phyloP scores from a whole-genome alignment of 108 stramenopile species.

The Conticribra guillardii region DNA sequence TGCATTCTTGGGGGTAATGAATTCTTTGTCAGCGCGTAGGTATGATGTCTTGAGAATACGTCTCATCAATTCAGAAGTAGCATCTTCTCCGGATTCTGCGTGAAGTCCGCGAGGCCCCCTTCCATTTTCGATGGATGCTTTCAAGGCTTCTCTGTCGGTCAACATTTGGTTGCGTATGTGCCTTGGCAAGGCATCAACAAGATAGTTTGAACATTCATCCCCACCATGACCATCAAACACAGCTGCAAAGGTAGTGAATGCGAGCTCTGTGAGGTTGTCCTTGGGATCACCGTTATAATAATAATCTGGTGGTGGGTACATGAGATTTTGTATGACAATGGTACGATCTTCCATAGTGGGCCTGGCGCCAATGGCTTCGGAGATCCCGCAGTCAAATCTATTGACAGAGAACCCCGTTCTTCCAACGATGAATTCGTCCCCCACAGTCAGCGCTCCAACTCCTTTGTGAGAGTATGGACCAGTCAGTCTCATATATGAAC shows the following conservation, averaged over 20 bases:
- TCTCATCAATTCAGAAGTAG: slow-evolving; percentile 88
- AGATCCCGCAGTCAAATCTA: slow-evolving; percentile 96
- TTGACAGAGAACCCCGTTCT: slow-evolving; percentile 97
- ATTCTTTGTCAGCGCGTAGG: slow-evolving; percentile 91
- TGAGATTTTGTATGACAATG: slow-evolving; percentile 82
- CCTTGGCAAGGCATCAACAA: slow-evolving; percentile 86
- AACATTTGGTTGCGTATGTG: slow-evolving; percentile 84
- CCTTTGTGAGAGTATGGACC: slow-evolving; percentile 87
- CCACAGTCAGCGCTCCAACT: slow-evolving; percentile 76
- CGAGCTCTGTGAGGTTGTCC: slow-evolving; percentile 75
- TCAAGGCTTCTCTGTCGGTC: slow-evolving; percentile 72
- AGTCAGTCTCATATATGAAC: slow-evolving; percentile 89
- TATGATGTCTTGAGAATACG: slow-evolving; percentile 89
- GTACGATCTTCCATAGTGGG: slow-evolving; percentile 96
- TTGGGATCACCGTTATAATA: slow-evolving; percentile 87
- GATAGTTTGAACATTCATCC: slow-evolving; percentile 89
- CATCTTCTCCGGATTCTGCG: slow-evolving; percentile 82
- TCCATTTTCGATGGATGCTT: slow-evolving; percentile 77
- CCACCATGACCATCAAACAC: slow-evolving; percentile 99
- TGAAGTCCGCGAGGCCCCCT: slow-evolving; percentile 60
- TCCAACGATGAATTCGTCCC: slow-evolving; percentile 96
- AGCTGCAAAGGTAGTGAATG: slow-evolving; percentile 92
- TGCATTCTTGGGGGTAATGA: slow-evolving; percentile 83
- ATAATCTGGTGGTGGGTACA: slow-evolving; percentile 82
- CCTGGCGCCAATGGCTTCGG: slow-evolving; percentile 92